Conservation (phyloP, 305 asterid species). For the Fraxinus baroniana region DNA sequence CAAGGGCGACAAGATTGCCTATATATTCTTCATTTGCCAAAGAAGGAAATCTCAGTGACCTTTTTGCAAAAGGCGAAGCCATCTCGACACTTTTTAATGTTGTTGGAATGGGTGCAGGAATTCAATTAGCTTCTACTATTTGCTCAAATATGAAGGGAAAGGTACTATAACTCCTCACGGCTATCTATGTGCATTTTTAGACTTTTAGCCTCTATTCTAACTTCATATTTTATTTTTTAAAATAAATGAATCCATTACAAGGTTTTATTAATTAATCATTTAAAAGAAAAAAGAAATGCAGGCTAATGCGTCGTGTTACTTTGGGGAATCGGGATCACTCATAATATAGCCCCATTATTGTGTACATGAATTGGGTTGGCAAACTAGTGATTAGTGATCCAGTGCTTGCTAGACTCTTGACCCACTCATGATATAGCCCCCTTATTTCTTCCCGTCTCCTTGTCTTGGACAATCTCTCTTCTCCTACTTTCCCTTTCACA, state of each 20-base stretch:
- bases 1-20: conserved; percentile 96
- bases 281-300: not conserved
- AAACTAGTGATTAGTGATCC: not conserved
- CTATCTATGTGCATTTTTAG: conserved; percentile 9
- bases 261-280: not conserved
- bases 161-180: conserved; percentile 43
- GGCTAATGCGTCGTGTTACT: not conserved
- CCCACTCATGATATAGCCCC: not conserved
- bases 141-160: conserved; percentile 90
- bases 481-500: not conserved
- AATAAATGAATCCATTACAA: not conserved
- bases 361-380: not conserved
- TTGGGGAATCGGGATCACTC: not conserved
- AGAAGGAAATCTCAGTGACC: conserved; percentile 98
- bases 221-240: not conserved
- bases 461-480: not conserved
- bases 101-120: conserved; percentile 87
- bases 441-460: not conserved
- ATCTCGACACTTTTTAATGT: conserved; percentile 89
- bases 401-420: not conserved
- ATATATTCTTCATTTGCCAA: conserved; percentile 93
- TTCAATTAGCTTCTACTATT: conserved; percentile 82
- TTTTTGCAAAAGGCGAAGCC: conserved; percentile 98
- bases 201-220: not conserved
- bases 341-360: not conserved